Evolutionary conservation across 179 eudicot genomes (phyloP).

Genomic region (Beta corolliflora): DNA sequence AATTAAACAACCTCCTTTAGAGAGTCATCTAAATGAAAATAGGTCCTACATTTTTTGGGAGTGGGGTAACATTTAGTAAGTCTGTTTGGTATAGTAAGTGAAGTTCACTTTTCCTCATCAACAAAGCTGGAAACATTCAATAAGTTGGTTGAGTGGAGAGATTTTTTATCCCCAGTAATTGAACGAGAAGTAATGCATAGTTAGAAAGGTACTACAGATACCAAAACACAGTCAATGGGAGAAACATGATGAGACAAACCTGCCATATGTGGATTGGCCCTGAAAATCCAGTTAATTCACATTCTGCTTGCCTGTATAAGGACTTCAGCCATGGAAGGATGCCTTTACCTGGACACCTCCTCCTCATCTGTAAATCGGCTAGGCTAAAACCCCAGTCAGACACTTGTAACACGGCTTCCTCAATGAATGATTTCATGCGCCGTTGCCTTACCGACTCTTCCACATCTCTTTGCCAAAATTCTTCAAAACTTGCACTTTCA

Average conservation of each 20-base stretch:
- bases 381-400: conserved; percentile 85
- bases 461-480: conserved; percentile 78
- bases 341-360: conserved; percentile 66
- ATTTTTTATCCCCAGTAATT: background rate
- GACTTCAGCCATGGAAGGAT: conserved; percentile 70
- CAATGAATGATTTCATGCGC: conserved; percentile 55
- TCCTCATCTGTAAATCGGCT: conserved; percentile 63
- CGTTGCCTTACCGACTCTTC: conserved; percentile 82
- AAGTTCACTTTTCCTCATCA: too few species aligned
- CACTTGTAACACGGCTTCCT: conserved; percentile 76
- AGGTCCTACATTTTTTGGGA: background rate
- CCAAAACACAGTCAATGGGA: background rate
- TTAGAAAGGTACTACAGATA: background rate
- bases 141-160: background rate
- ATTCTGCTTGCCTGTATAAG: conserved; percentile 60
- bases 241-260: conserved; percentile 42
- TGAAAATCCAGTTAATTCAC: conserved; percentile 66
- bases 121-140: background rate
- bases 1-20: too few species aligned
- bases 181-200: background rate
- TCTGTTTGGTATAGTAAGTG: background rate
- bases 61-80: background rate
- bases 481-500: conserved; percentile 53
- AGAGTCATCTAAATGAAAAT: background rate
- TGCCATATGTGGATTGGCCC: conserved; percentile 93